phyloP scores from a whole-genome alignment of 257 asterid genomes.

The Rubia yunnanensis region DNA sequence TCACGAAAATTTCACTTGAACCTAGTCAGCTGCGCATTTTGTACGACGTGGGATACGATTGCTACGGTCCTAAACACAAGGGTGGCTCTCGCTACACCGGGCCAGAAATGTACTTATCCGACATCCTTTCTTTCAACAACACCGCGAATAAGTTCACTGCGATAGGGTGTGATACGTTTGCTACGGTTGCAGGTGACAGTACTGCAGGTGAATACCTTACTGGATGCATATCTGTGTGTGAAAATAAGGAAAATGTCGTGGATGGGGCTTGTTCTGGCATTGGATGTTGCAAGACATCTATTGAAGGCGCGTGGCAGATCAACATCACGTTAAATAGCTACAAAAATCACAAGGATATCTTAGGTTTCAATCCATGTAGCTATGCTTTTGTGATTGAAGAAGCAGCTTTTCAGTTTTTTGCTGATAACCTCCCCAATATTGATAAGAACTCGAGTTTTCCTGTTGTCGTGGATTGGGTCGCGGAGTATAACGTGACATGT shows the following conservation, averaged over 20 bases:
- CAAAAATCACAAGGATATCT: neutral
- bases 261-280: constrained; percentile 14
- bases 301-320: neutral
- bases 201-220: neutral
- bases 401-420: neutral
- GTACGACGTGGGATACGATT: constrained; percentile 13
- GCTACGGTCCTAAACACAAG: constrained; percentile 1
- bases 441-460: neutral
- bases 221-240: constrained; percentile 29
- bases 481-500: neutral
- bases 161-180: neutral
- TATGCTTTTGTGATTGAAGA: constrained; percentile 2
- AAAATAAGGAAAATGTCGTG: neutral
- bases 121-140: constrained; percentile 1
- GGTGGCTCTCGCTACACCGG: neutral
- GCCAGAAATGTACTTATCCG: neutral
- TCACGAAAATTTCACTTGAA: constrained; percentile 9
- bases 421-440: neutral
- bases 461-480: neutral
- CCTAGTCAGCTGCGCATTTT: constrained; percentile 11
- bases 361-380: constrained; percentile 3
- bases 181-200: constrained; percentile 21
- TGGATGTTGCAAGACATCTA: constrained; percentile 4
- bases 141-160: constrained; percentile 17
- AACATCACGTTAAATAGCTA: neutral